Evolutionary conservation across 2,329 filamentous ascomycete species (phyloP), one percentile per base, ranked within the genome.

Genomic region (Chaetomium globosum): DNA sequence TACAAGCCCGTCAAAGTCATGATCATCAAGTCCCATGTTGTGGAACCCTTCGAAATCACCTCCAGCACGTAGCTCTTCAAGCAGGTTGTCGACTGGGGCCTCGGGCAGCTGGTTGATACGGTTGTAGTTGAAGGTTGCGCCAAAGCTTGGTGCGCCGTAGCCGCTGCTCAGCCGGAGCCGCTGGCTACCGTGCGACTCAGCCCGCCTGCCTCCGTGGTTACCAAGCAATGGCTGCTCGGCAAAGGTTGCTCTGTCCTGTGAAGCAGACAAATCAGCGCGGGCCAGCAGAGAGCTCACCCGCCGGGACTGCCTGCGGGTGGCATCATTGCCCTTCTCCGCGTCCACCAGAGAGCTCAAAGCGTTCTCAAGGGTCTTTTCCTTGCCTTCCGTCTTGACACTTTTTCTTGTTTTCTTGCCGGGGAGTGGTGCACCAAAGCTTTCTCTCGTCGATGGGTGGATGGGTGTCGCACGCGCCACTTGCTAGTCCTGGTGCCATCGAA

Each of bases 281-380:
- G 93, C 93, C 61, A 97, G 82, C 78, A 97, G 85, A 19, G 94
- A 98, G 79, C 95, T 99, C 30, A 98, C 90, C 59, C 95, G 87
- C 52, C 95, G 87, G 21, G 87, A 89, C 67, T 86, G 86, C 65
- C 86, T 81, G 59, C 86, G 79, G 0, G 82, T 83, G 13, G 81
- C 80, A 19, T 82, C 80, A n/a, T 76, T 74, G 12, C 79, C 81
- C 63, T 83, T 83, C 64, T 92, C 89, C 51, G 90, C 85, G 63
- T 91, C 90, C n/a, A 94, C 90, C n/a, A 94, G 78, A 0, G 89
- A 86, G 48, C 67, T 73, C 2, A 89, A 84, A 3, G 88, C 89
- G 52, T 92, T 80, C 68, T 91, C 88, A 51, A 87, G 74, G 0
- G 82, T 78, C 63, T 81, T 83, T 33, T 85, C 77, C 2, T 77